phyloP scores from a whole-genome alignment of 371 early-diverging fungal genomes.

The Lichtheimia ornata region DNA sequence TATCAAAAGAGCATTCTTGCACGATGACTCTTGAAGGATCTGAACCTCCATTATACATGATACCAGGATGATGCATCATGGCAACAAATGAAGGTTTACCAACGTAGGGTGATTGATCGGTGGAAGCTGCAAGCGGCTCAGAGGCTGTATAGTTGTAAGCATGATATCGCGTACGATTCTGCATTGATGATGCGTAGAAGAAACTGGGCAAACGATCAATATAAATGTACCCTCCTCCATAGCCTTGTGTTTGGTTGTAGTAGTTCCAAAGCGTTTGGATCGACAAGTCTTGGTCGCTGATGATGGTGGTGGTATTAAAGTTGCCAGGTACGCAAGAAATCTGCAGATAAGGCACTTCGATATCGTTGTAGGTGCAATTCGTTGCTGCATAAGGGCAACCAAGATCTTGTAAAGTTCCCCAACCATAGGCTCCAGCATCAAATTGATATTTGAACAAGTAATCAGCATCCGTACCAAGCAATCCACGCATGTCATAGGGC shows the following conservation, averaged over 20 bases:
- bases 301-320: conserved; percentile 8
- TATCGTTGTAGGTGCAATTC: conserved; percentile 14
- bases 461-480: not conserved
- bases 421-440: not conserved
- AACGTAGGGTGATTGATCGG: no score
- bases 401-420: no score
- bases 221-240: not conserved
- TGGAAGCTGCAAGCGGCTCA: not conserved
- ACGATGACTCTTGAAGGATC: not conserved
- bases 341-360: not conserved
- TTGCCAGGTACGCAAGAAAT: conserved; percentile 3
- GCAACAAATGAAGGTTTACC: no score
- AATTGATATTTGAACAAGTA: not conserved
- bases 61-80: no score
- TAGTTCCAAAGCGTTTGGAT: conserved; percentile 3
- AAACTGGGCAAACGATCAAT: conserved; percentile 1
- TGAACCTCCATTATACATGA: not conserved
- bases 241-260: not conserved
- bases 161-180: conserved; percentile 11
- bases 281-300: conserved; percentile 6
- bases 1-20: conserved; percentile 9
- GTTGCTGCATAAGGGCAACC: conserved; percentile 1
- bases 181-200: conserved; percentile 15
- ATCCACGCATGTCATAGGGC: not conserved
- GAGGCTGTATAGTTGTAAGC: conserved; percentile 8